phyloP scores from a whole-genome alignment of 371 early-diverging fungal genomes.

The Rhizopus microsporus region DNA sequence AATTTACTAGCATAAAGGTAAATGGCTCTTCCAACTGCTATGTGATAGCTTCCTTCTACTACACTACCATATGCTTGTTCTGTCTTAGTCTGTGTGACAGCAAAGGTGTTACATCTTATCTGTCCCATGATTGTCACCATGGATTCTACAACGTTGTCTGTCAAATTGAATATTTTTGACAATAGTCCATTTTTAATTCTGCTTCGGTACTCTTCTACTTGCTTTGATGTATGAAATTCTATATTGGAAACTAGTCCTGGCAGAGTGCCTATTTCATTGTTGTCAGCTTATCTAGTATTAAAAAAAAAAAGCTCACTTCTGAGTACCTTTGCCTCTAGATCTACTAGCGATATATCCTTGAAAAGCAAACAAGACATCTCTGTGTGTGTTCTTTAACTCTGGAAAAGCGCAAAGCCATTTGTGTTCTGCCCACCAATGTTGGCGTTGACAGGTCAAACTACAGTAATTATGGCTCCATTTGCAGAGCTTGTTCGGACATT shows the following conservation, averaged over 20 bases:
- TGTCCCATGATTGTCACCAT: slow-evolving; percentile 28
- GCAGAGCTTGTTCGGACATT: slow-evolving; percentile 14
- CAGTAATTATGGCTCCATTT: slow-evolving; percentile 22
- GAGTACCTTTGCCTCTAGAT: slow-evolving; percentile 6
- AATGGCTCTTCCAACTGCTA: slow-evolving; percentile 26
- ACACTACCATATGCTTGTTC: slow-evolving; percentile 3
- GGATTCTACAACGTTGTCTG: slow-evolving; percentile 8
- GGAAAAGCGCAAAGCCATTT: slow-evolving; percentile 22
- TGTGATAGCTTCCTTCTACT: slow-evolving; percentile 5
- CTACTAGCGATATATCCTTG: slow-evolving; percentile 21
- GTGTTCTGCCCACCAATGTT: slow-evolving; percentile 22
- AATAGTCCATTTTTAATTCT: background rate
- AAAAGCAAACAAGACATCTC: slow-evolving; percentile 20
- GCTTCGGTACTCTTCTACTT: slow-evolving; percentile 3
- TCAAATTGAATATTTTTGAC: slow-evolving; percentile 11
- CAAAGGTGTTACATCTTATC: slow-evolving; percentile 37
- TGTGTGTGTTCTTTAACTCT: slow-evolving; percentile 7
- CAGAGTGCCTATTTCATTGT: slow-evolving; percentile 7
- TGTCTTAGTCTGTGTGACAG: slow-evolving; percentile 15
- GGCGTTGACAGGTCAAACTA: slow-evolving; percentile 12
- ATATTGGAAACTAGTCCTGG: slow-evolving; percentile 23
- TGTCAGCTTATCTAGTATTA: background rate
- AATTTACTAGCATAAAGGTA: slow-evolving; percentile 34
- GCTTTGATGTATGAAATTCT: background rate
- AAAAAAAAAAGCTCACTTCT: background rate